These are phyloP conservation scores for Epithele typhae DNA, from an alignment of 768 basidiomycete species.

Conservation along the genomic window DNA sequence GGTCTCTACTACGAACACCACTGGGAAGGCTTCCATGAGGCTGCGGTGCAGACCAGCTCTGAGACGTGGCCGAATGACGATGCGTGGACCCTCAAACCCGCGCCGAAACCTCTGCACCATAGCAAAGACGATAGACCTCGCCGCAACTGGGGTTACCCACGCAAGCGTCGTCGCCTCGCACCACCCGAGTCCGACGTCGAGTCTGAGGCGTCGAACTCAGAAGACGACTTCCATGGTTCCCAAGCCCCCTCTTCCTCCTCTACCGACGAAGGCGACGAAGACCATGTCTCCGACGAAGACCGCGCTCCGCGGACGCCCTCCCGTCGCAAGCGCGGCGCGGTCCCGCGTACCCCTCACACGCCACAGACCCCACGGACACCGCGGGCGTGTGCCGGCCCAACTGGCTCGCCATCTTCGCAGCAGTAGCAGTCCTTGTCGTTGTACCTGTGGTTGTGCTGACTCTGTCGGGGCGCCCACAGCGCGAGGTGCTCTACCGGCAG, in stretches of 20 bases:
- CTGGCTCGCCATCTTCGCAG: too few relatives aligned
- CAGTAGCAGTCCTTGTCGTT: too few relatives aligned
- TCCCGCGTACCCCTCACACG: slow-evolving; percentile 8
- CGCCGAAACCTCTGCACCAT: neutral
- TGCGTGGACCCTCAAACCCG: slow-evolving; percentile 15
- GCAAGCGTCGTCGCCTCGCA: slow-evolving; percentile 7
- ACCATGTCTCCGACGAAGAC: slow-evolving; percentile 8
- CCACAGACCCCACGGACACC: slow-evolving; percentile 16
- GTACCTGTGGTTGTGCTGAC: too few relatives aligned
- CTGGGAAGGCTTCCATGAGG: slow-evolving; percentile 48
- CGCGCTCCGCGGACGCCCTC: slow-evolving; percentile 46
- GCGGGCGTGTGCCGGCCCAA: too few relatives aligned
- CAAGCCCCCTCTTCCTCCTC: neutral
- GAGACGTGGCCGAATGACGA: slow-evolving; percentile 6
- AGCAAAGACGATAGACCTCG: neutral
- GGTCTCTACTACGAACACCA: slow-evolving; percentile 60
- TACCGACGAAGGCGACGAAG: neutral
- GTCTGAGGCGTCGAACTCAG: slow-evolving; percentile 11
- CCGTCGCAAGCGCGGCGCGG: slow-evolving; percentile 39
- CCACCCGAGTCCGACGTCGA: slow-evolving; percentile 2
- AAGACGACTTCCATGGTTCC: slow-evolving; percentile 7
- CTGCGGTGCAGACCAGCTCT: slow-evolving; percentile 30
- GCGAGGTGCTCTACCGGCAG: too few relatives aligned
- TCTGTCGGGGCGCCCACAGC: too few relatives aligned
- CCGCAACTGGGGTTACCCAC: neutral